These are phyloP conservation scores for Gymnopilus dilepis DNA, from an alignment of 768 basidiomycete genomes.

Conservation along the genomic window DNA sequence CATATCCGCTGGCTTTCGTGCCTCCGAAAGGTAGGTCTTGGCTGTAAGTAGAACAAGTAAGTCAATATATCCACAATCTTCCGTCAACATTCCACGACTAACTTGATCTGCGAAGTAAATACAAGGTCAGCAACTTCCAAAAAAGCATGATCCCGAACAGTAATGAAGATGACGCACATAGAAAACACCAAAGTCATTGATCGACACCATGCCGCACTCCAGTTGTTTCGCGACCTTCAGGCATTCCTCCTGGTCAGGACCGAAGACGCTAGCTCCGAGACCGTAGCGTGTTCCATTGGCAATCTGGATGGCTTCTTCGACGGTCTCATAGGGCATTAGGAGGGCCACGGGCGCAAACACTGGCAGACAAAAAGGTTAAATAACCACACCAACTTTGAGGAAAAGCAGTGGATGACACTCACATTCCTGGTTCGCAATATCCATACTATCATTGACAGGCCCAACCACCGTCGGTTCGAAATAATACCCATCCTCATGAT, in stretches of 20 bases:
- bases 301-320: conserved; percentile 86
- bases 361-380: conserved; percentile 33
- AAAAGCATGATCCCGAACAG: background rate
- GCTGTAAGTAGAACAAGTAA: conserved; percentile 33
- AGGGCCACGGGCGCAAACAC: conserved; percentile 94
- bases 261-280: conserved; percentile 94
- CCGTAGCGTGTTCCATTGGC: conserved; percentile 90
- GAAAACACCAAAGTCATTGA: conserved; percentile 93
- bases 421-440: conserved; percentile 84
- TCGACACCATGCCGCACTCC: conserved; percentile 95
- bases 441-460: conserved; percentile 71
- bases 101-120: conserved; percentile 61
- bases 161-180: conserved; percentile 58
- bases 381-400: background rate
- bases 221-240: conserved; percentile 79
- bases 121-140: conserved; percentile 11
- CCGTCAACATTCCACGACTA: conserved; percentile 32
- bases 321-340: conserved; percentile 80
- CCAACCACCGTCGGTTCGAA: conserved; percentile 90
- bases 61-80: conserved; percentile 17
- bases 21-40: conserved; percentile 98
- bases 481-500: conserved; percentile 75
- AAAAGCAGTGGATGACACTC: conserved; percentile 34
- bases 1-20: conserved; percentile 89
- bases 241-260: conserved; percentile 80